Conservation (phyloP, 2,329 filamentous ascomycete genomes). For the Diaporthe destruens region DNA sequence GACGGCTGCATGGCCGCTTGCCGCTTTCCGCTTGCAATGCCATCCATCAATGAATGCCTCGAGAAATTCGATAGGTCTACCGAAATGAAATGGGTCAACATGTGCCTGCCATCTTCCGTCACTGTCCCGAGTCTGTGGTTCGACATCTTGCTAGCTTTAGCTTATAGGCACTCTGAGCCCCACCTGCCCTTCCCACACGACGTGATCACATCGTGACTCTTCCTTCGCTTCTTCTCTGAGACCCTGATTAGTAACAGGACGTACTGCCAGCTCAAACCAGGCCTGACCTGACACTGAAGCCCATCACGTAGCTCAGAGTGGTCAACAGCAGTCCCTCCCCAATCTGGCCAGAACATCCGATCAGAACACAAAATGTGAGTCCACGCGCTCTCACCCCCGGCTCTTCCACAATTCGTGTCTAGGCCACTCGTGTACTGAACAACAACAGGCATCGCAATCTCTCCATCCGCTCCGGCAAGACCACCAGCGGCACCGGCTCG, state of each 20-base stretch:
- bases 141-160: neutral
- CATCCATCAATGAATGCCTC: slow-evolving; percentile 4
- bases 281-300: slow-evolving; percentile 22
- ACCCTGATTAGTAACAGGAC: too few relatives aligned
- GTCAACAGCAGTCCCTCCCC: slow-evolving; percentile 38
- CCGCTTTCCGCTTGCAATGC: neutral
- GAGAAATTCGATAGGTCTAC: neutral
- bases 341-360: slow-evolving; percentile 21
- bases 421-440: neutral
- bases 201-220: slow-evolving; percentile 19
- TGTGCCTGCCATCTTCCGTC: neutral
- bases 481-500: slow-evolving; percentile 53
- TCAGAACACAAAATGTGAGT: slow-evolving; percentile 38
- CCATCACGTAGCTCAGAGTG: slow-evolving; percentile 40
- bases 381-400: neutral
- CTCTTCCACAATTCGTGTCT: neutral
- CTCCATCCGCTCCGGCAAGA: slow-evolving; percentile 75
- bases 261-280: neutral
- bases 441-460: slow-evolving; percentile 77
- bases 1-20: slow-evolving; percentile 24
- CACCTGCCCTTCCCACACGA: neutral
- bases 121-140: slow-evolving; percentile 18
- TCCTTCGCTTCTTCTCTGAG: neutral
- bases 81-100: neutral
- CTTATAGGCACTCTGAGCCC: slow-evolving; percentile 13